phyloP scores from a whole-genome alignment of 805 yeast genomes.

The Myxozyma kluyveri region DNA sequence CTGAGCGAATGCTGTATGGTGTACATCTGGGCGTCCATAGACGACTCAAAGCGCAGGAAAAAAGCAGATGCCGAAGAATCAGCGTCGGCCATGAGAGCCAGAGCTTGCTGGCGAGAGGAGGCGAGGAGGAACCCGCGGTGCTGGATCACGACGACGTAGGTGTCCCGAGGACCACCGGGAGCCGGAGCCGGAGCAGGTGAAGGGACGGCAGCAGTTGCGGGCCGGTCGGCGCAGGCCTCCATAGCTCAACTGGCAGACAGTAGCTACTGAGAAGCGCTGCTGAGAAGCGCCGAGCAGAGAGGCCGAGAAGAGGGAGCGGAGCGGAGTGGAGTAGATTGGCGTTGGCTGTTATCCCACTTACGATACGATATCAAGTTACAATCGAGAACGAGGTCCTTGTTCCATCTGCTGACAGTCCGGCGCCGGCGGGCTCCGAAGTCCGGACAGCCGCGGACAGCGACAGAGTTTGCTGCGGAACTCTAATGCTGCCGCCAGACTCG shows the following conservation, averaged over 20 bases:
- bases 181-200: not conserved
- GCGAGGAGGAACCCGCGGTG: constrained; percentile 10
- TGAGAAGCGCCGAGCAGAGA: constrained; percentile 1
- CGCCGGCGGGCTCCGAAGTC: too few relatives aligned
- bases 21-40: constrained; percentile 13
- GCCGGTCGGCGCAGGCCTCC: not conserved
- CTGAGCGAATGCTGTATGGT: constrained; percentile 5
- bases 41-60: constrained; percentile 13
- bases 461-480: not conserved
- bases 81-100: constrained; percentile 4
- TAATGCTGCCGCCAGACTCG: not conserved
- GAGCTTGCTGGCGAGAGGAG: constrained; percentile 5
- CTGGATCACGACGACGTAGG: constrained; percentile 10
- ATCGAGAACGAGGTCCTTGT: too few relatives aligned
- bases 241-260: not conserved
- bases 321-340: too few relatives aligned
- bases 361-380: too few relatives aligned
- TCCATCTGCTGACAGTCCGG: too few relatives aligned
- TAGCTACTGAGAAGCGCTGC: not conserved
- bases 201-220: not conserved
- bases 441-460: not conserved
- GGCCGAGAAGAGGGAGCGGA: not conserved
- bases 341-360: too few relatives aligned
- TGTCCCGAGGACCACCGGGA: not conserved
- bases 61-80: constrained; percentile 3